Evolutionary conservation across 768 basidiomycete species (phyloP).

Genomic region (Phylloporus sp.): DNA sequence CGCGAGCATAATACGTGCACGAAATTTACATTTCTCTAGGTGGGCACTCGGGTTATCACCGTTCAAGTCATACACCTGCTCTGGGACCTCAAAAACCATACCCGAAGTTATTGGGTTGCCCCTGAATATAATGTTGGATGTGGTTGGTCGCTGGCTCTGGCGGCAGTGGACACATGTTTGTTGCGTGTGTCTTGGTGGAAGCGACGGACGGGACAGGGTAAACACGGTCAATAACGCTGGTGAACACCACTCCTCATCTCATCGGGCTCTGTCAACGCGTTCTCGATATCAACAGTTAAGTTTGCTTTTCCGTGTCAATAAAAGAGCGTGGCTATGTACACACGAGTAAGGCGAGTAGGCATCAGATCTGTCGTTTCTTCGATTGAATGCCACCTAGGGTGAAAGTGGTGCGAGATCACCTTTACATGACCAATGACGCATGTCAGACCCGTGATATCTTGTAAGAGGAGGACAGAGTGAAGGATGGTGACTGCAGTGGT

Average conservation of each 20-base stretch:
- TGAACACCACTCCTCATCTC: neutral
- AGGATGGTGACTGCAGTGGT: slow-evolving; percentile 20
- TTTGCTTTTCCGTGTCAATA: slow-evolving; percentile 10
- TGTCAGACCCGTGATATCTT: neutral
- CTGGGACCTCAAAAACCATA: too few relatives aligned
- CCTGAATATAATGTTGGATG: neutral
- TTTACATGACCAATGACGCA: slow-evolving; percentile 22
- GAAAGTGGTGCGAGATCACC: slow-evolving; percentile 9
- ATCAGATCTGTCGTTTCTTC: neutral
- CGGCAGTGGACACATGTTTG: neutral
- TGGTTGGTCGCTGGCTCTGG: neutral
- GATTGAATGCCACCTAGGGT: neutral
- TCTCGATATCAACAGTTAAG: neutral
- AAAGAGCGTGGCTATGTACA: slow-evolving; percentile 17
- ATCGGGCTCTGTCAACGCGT: neutral
- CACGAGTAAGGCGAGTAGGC: slow-evolving; percentile 13
- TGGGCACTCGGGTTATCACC: too few relatives aligned
- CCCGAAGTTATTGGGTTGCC: too few relatives aligned
- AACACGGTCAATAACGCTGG: slow-evolving; percentile 11
- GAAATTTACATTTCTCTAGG: too few relatives aligned
- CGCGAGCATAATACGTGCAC: too few relatives aligned
- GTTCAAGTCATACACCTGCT: too few relatives aligned
- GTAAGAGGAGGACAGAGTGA: slow-evolving; percentile 21
- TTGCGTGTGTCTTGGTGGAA: neutral
- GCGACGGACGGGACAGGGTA: neutral